Conservation (phyloP, 129 eudicot genomes). For the Scalesia atractyloides region DNA sequence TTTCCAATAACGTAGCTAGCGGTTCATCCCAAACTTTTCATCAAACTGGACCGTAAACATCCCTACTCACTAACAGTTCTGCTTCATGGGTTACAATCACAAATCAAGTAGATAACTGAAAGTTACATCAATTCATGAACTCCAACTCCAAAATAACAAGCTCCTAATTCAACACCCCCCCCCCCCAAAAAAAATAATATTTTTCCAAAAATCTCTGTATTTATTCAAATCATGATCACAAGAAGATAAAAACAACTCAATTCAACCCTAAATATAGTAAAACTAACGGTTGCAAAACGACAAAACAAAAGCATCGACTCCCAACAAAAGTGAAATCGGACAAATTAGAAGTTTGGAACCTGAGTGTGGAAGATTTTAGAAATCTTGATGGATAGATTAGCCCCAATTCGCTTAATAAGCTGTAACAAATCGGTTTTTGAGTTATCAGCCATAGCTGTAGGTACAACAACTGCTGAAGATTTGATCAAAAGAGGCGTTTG, state of each 20-base stretch:
- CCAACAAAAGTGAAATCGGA: not conserved
- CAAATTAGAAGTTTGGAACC: conserved; percentile 39
- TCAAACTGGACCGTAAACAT: too few species aligned
- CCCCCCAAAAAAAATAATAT: not conserved
- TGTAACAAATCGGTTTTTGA: conserved; percentile 57
- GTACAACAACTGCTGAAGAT: not conserved
- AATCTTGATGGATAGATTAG: conserved; percentile 60
- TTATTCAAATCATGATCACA: not conserved
- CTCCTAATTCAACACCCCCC: conserved; percentile 6
- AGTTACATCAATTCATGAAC: not conserved
- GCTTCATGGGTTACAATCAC: conserved; percentile 1
- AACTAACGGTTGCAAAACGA: not conserved
- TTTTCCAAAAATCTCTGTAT: not conserved
- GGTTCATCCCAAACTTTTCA: too few species aligned
- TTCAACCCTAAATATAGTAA: conserved; percentile 14
- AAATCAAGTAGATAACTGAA: not conserved
- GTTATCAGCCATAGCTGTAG: conserved; percentile 58
- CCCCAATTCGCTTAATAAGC: conserved; percentile 64
- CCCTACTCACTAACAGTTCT: not conserved
- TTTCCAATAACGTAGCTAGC: too few species aligned
- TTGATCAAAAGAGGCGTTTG: not conserved
- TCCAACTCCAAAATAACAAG: conserved; percentile 12
- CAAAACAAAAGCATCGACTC: not conserved
- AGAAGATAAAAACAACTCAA: conserved; percentile 5
- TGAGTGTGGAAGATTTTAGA: conserved; percentile 53